phyloP scores from a whole-genome alignment of 306 rosid genomes.

The Mimosa bimucronata region DNA sequence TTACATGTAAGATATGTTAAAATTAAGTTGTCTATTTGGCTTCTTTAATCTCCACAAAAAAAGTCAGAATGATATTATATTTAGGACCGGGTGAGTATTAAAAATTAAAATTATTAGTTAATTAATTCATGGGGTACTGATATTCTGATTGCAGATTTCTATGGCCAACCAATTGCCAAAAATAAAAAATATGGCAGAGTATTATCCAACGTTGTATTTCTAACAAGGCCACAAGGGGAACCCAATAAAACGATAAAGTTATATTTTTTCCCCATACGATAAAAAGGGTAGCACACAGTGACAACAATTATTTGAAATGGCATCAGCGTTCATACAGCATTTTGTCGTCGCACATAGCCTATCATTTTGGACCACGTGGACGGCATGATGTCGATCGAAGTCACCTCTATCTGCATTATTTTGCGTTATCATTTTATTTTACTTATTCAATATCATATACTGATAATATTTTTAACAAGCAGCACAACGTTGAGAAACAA shows the following conservation, averaged over 20 bases:
- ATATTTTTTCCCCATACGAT: neutral
- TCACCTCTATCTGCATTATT: neutral
- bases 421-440: neutral
- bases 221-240: neutral
- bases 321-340: no score
- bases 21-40: no score
- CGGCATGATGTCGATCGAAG: conserved; percentile 11
- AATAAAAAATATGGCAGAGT: neutral
- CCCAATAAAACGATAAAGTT: neutral
- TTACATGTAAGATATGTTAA: no score
- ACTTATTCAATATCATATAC: neutral
- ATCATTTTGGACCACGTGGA: neutral
- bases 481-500: neutral
- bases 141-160: neutral
- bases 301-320: neutral
- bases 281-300: neutral
- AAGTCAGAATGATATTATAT: no score
- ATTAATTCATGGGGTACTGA: no score
- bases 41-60: no score
- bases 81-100: no score
- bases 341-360: neutral
- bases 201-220: neutral
- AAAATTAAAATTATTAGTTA: neutral
- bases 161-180: neutral
- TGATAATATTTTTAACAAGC: no score